Conservation (phyloP, 306 rosid species). For the Fragaria ananassa region DNA sequence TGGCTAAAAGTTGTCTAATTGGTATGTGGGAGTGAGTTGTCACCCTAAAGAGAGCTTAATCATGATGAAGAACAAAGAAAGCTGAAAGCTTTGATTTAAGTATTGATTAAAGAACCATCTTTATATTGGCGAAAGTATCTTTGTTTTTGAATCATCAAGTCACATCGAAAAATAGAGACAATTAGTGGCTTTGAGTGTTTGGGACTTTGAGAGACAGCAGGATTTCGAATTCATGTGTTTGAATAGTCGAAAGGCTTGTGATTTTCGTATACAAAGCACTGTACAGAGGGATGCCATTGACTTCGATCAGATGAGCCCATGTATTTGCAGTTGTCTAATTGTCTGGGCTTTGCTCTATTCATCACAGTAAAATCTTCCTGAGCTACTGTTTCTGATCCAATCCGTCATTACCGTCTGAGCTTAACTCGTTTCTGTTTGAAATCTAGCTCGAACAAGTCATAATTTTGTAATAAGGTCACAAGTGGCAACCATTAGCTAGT, state of each 20-base stretch:
- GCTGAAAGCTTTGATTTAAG: slow-evolving; percentile 33
- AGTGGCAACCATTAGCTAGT: background rate
- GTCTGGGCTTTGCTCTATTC: background rate
- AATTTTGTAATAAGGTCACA: background rate
- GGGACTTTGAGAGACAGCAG: background rate
- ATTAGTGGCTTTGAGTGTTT: slow-evolving; percentile 9
- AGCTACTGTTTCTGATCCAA: background rate
- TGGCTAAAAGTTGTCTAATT: slow-evolving; percentile 35
- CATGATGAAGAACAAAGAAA: slow-evolving; percentile 35
- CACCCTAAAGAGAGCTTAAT: slow-evolving; percentile 44
- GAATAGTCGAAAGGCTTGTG: background rate
- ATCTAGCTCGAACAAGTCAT: background rate
- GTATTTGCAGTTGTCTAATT: background rate
- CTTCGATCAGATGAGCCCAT: background rate
- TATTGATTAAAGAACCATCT: slow-evolving; percentile 34
- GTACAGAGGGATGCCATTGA: background rate
- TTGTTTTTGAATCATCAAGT: slow-evolving; percentile 34
- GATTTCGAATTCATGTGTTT: slow-evolving; percentile 2
- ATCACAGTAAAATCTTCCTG: background rate
- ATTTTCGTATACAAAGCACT: background rate
- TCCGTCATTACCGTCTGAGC: background rate
- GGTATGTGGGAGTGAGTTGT: slow-evolving; percentile 51
- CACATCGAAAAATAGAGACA: slow-evolving; percentile 26
- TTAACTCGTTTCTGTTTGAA: background rate
- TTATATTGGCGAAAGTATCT: slow-evolving; percentile 36